These are phyloP conservation scores for Candida pseudofarinosa DNA, from an alignment of 805 yeast genomes.

Conservation along the genomic window DNA sequence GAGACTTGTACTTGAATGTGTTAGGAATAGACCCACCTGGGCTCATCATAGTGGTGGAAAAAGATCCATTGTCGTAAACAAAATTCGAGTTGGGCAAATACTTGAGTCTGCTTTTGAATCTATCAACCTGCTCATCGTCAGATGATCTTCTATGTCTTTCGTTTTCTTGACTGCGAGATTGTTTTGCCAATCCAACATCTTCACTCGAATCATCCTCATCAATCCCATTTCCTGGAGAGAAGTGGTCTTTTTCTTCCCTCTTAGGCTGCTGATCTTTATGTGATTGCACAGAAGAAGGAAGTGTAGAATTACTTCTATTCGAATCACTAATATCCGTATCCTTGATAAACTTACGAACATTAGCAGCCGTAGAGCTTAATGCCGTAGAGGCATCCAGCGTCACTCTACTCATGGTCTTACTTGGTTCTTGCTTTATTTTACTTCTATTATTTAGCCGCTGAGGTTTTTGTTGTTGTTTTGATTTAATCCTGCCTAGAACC, in stretches of 20 bases:
- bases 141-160: not conserved
- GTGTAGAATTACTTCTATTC: conserved; percentile 11
- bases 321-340: conserved; percentile 25
- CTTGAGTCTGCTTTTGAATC: conserved; percentile 29
- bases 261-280: not conserved
- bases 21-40: conserved; percentile 34
- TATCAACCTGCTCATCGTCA: not conserved
- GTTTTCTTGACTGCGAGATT: not conserved
- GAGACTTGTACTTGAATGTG: conserved; percentile 42
- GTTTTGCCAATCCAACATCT: conserved; percentile 1
- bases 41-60: conserved; percentile 6
- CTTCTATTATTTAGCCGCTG: not conserved
- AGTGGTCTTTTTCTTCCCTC: not conserved
- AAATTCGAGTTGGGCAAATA: conserved; percentile 33
- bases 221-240: not conserved
- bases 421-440: not conserved
- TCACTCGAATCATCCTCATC: not conserved
- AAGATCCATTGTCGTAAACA: conserved; percentile 13
- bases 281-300: conserved; percentile 10
- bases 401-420: conserved; percentile 5
- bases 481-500: not conserved
- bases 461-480: conserved; percentile 1
- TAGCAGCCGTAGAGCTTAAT: conserved; percentile 20
- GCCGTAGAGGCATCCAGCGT: conserved; percentile 18
- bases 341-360: conserved; percentile 23